phyloP scores from a whole-genome alignment of 345 rosid species.

The Rhodomyrtus tomentosa region DNA sequence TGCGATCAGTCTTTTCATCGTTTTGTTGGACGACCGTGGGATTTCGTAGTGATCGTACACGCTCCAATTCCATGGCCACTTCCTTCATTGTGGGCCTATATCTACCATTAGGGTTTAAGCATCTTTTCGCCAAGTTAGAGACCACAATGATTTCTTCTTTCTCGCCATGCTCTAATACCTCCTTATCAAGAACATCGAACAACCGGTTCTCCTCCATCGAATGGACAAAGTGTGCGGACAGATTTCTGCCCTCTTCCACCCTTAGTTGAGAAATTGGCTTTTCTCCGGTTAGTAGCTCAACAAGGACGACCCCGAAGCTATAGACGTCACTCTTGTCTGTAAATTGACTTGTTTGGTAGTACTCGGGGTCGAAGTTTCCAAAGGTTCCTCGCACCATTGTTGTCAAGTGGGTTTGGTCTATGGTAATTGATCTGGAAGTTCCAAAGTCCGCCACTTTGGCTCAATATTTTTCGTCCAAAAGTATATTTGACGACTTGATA shows the following conservation, averaged over 20 bases:
- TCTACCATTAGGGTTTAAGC: constrained; percentile 1
- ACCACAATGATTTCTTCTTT: background rate
- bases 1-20: background rate
- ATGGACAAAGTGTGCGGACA: constrained; percentile 1
- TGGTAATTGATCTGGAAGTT: too few species aligned
- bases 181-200: background rate
- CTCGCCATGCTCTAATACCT: background rate
- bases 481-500: too few species aligned
- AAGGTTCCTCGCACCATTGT: too few species aligned
- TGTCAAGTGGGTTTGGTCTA: too few species aligned
- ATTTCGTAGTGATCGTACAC: background rate
- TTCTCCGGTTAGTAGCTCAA: background rate
- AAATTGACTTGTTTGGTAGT: too few species aligned
- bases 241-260: background rate
- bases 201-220: constrained; percentile 5
- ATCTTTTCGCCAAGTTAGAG: constrained; percentile 6
- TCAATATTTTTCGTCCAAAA: too few species aligned
- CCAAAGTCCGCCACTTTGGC: too few species aligned
- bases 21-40: background rate
- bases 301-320: too few species aligned
- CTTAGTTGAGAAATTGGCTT: constrained; percentile 1
- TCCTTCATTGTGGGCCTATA: constrained; percentile 12
- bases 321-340: too few species aligned
- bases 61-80: constrained; percentile 1
- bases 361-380: too few species aligned